Base-by-base conservation (phyloP, 805 yeast species). In the Jamesozyma rosinii region DNA sequence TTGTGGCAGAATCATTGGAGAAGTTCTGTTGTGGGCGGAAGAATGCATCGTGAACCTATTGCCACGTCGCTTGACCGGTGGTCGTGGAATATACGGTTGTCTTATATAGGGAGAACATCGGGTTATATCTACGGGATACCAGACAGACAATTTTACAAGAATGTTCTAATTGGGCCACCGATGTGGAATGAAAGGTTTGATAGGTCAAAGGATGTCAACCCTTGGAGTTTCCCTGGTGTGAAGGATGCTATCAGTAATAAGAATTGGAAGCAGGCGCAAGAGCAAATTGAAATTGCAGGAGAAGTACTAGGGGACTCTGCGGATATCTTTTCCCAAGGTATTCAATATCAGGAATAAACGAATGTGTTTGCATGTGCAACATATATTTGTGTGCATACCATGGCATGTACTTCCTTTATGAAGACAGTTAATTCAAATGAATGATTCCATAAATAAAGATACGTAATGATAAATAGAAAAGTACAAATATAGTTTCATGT, bases 31-130 rank as follows among this genome's bases (percentile, higher is more conserved):
- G 58, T 22, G 22, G 19, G 60, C 14, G 66, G 68, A 18, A 71
- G 69, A 35, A 62, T 72, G 2, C 86, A 80, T 1, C 52, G 74
- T 2, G 94, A 88, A 56, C 85, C 92, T 1, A 73, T 83, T 2
- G 57, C 79, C 41, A 63, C 83, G 31, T 72, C 87, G 0, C 75
- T 77, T 39, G 76, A 75, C 47, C 69, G 97, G 52, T 75, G 83
- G 80, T 75, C 74, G 44, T 83, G 90, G 84, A 88, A 88, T 61
- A 70, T 76, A 9, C 75, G 76, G 46, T 61, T 84, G 53, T 61
- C 73, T 5, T 54, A 64, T 9, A 67, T 83, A 44, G 81, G 77
- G 49, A 74, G 72, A 48, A 60, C 65, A 8, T 69, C 81, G 45
- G 52, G 79, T 9, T 57, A 66, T 11, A 58, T 65, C 2, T 66